These are phyloP conservation scores for Podospora pseudocomata DNA, from an alignment of 495 filamentous ascomycete genomes.

Conservation along the genomic window DNA sequence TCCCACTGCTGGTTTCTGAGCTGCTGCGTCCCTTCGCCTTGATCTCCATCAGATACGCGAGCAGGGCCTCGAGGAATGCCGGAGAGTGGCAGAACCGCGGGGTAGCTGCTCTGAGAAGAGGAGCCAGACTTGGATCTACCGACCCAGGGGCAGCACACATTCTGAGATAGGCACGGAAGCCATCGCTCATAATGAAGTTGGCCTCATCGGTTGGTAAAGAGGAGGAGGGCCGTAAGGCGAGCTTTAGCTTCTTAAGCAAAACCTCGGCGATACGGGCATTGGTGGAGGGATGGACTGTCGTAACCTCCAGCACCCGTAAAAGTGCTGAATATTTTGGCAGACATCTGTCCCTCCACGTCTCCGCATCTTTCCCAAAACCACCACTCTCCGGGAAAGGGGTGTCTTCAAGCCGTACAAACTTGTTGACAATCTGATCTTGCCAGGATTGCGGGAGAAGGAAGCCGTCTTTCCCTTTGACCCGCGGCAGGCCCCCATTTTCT, in stretches of 20 bases:
- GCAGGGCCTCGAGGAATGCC: constrained; percentile 63
- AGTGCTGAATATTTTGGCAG: constrained; percentile 55
- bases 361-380: constrained; percentile 47
- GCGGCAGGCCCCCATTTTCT: constrained; percentile 48
- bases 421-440: constrained; percentile 64
- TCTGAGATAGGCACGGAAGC: constrained; percentile 51
- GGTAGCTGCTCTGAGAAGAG: constrained; percentile 57
- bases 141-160: constrained; percentile 48
- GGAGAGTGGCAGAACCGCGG: constrained; percentile 57
- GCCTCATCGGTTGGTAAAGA: constrained; percentile 54
- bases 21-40: constrained; percentile 34
- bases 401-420: constrained; percentile 54
- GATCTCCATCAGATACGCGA: constrained; percentile 55
- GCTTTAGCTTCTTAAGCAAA: constrained; percentile 53
- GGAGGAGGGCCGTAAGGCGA: constrained; percentile 53
- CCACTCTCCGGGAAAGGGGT: constrained; percentile 56
- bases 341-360: constrained; percentile 53
- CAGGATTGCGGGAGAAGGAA: constrained; percentile 62
- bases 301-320: constrained; percentile 46
- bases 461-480: constrained; percentile 49
- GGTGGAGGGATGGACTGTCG: constrained; percentile 51
- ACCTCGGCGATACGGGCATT: constrained; percentile 53
- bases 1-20: constrained; percentile 28
- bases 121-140: constrained; percentile 52
- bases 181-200: constrained; percentile 54